These are phyloP conservation scores for Cicer pinnatifidum DNA, from an alignment of 306 rosid genomes.

Conservation along the genomic window DNA sequence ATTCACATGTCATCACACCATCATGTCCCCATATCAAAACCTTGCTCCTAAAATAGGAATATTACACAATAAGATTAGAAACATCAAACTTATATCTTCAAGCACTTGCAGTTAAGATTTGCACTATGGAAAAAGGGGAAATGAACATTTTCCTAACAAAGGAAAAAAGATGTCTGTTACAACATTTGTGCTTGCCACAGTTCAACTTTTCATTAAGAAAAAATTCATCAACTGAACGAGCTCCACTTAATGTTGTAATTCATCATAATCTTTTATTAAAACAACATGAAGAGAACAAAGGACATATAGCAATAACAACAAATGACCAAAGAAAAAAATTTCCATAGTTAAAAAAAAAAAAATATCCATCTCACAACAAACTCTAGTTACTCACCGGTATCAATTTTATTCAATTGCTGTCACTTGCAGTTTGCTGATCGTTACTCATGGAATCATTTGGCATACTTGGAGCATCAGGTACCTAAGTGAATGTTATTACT, in stretches of 20 bases:
- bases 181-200: not conserved
- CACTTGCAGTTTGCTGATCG: constrained; percentile 16
- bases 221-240: not conserved
- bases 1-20: not conserved
- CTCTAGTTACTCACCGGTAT: constrained; percentile 6
- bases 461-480: not conserved
- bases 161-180: not conserved
- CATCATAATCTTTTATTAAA: not conserved
- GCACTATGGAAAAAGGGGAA: not conserved
- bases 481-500: constrained; percentile 2
- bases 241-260: not conserved
- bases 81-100: not conserved
- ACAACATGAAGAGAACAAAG: not conserved
- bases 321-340: not conserved
- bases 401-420: not conserved
- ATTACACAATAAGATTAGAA: not conserved
- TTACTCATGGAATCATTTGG: not conserved
- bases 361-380: not conserved
- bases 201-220: not conserved
- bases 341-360: not conserved
- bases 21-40: not conserved
- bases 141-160: not conserved
- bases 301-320: constrained; percentile 1
- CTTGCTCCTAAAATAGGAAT: not conserved
- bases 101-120: not conserved